Evolutionary conservation across 164 flowering plant species (phyloP), one percentile per base, ranked within the genome.

Genomic region (Buxus sempervirens): DNA sequence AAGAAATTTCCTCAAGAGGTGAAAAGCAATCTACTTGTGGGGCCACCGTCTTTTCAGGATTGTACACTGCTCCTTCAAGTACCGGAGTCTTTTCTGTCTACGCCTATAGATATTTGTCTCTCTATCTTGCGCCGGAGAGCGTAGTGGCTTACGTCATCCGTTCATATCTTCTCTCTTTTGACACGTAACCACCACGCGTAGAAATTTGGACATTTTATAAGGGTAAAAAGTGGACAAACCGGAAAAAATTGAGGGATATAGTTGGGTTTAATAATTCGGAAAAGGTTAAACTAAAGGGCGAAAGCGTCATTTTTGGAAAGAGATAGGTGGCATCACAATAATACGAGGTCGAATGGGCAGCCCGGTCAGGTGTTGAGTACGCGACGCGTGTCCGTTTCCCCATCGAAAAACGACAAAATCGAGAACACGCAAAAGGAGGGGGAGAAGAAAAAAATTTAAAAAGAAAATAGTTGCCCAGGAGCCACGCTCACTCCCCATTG

Each of bases 371-470:
- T 54, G 56, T 14, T 54, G 14, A 9, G 58, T 21, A 27, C 49
- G 41, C 28, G 64, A 70, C 77, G 67, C 73, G 73, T 70, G 73
- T 66, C 56, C 13, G 1, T 1, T 27, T n/a, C 19, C 23, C 60
- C 63, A 53, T 67, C 65, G 66, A 58, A 74, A 58, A 70, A 67
- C 28, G 63, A 60, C 70, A 70, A 73, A 67, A 67, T 66, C 63
- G 62, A 66, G 66, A 63, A 9, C 28, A 49, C 14, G 6, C 15
- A 9, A 28, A 36, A 65, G 55, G 14, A 23, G 19, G 5, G 14
- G 25, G 24, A 57, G 24, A 13, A 9, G 4, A 26, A 13, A 27
- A 58, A 14, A 21, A 23, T 27, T 12, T 41, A 41, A 5, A 24
- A 24, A 21, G 25, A 24, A 26, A 26, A 26, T 26, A n/a, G 20